Base-by-base conservation (phyloP, 2,329 filamentous ascomycete genomes). In the Colletotrichum caudatum region DNA sequence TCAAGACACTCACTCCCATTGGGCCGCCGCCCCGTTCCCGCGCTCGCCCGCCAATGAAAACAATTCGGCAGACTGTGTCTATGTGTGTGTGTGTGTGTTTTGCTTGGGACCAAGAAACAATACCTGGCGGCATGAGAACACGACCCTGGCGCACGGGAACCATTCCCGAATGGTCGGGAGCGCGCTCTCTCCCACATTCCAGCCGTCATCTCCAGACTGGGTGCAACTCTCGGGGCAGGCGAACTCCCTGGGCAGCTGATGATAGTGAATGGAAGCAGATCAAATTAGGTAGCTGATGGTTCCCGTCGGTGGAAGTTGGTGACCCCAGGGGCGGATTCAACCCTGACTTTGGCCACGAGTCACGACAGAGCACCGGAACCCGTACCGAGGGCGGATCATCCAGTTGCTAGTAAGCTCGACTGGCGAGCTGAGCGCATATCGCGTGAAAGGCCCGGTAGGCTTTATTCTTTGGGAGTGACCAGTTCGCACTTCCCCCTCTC, bases 161-260 rank as follows among this genome's bases (percentile, higher is more conserved):
- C 23, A 59, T 71, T 60, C 65, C 46, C 37, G 51, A 69, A 41
- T 29, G 4, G 54, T 69, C 29, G 26, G 50, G 33, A 44, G 51
- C 64, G 51, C 64, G 2, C 20, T 12, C 23, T 39, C 48, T 62
- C 68, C 68, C 58, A 58, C 44, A 63, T 68, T 58, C 63, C 68
- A 59, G 39, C 20, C 20, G 46, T 53, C 20, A 37, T 53, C 63
- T 59, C 44, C 53, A 33, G 23, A 18, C 41, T 46, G 48, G 53
- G 16, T 68, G 64, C 58, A 48, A 16, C 29, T 51, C 20, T 57
- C 18, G 37, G 20, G 50, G 33, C 26, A 23, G 50, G 44, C 33
- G 39, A 9, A 44, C 41, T 18, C 57, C 41, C 48, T 35, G 20
- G 41, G 56, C 64, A 9, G 18, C 44, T 46, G 44, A 46, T 37